Evolutionary conservation across 257 asterid genomes (phyloP).

Genomic region (Datura wrightii): DNA sequence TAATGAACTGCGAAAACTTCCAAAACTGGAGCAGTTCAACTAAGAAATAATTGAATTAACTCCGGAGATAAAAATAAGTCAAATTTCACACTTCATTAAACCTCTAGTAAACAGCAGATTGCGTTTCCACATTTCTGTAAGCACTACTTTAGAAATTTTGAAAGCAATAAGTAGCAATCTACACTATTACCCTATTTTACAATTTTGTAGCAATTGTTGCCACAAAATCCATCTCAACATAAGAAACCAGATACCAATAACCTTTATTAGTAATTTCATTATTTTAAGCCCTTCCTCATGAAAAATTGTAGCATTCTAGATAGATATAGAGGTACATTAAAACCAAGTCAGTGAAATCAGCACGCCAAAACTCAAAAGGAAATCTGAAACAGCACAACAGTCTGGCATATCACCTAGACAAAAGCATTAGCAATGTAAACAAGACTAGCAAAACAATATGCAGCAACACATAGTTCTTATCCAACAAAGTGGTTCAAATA

Average conservation of each 20-base stretch:
- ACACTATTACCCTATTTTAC: neutral
- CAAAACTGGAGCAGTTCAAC: slow-evolving; percentile 25
- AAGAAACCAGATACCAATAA: neutral
- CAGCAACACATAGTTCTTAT: neutral
- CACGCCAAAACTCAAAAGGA: slow-evolving; percentile 5
- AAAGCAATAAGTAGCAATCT: slow-evolving; percentile 15
- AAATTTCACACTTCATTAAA: slow-evolving; percentile 9
- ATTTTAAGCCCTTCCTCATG: neutral
- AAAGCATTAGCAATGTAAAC: slow-evolving; percentile 9
- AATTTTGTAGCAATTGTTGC: neutral
- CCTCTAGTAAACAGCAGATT: neutral
- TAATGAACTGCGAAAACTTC: neutral
- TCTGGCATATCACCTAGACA: neutral
- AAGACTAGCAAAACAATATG: neutral
- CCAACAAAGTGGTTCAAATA: slow-evolving; percentile 2
- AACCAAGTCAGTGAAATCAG: slow-evolving; percentile 24
- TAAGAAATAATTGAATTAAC: neutral
- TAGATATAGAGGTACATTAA: neutral
- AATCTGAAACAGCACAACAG: slow-evolving; percentile 19
- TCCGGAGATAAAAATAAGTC: neutral
- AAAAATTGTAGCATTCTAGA: neutral
- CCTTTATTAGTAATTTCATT: neutral
- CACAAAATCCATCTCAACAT: slow-evolving; percentile 7
- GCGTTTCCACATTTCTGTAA: slow-evolving; percentile 17
- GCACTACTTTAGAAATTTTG: neutral